Evolutionary conservation across 2,329 filamentous ascomycete species (phyloP).

Genomic region (Trichoderma sp.): DNA sequence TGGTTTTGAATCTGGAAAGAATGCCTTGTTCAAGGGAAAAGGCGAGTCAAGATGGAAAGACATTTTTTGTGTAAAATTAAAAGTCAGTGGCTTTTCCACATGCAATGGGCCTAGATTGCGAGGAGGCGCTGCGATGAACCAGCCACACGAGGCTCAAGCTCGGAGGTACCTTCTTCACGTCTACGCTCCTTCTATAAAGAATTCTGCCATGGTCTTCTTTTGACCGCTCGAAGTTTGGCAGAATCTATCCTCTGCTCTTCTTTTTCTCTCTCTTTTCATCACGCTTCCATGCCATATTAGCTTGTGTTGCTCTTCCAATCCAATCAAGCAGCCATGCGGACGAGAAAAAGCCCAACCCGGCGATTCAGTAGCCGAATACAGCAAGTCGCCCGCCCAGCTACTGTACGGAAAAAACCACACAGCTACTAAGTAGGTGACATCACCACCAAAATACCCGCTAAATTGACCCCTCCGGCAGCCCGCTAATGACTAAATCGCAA

Average conservation of each 20-base stretch:
- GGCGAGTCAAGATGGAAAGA: neutral
- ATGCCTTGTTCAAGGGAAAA: neutral
- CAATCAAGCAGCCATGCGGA: neutral
- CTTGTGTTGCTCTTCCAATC: neutral
- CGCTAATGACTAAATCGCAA: neutral
- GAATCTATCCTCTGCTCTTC: neutral
- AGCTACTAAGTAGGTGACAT: constrained; percentile 7
- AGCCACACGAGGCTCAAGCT: constrained; percentile 18
- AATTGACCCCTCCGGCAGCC: constrained; percentile 15
- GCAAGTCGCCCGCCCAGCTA: neutral
- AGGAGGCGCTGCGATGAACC: neutral
- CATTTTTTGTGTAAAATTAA: neutral
- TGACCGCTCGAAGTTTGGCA: neutral
- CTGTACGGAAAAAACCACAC: neutral
- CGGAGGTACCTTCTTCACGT: neutral
- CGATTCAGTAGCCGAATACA: neutral
- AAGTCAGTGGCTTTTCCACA: neutral
- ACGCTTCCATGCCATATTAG: neutral
- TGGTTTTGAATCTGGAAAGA: neutral
- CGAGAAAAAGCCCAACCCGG: neutral
- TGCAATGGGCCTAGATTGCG: neutral
- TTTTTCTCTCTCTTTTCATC: neutral
- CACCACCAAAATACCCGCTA: constrained; percentile 10
- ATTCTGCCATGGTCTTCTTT: neutral
- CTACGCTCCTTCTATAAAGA: neutral